Evolutionary conservation across 2,329 filamentous ascomycete genomes (phyloP), one percentile per base, ranked within the genome.

Genomic region (Fusarium acutatum): DNA sequence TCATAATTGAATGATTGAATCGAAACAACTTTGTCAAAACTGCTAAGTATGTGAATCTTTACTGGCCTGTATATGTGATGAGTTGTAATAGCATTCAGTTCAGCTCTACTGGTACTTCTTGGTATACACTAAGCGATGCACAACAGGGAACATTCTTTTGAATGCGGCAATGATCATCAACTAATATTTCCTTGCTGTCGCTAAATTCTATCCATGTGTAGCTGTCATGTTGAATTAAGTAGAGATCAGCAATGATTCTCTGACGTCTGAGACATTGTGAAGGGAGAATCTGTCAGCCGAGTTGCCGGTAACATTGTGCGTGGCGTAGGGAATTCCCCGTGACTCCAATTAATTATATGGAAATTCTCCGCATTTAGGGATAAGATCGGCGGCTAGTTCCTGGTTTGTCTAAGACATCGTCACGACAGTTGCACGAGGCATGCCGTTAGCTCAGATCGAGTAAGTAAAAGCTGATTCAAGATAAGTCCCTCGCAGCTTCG

Each of bases 41-140:
- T 20, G 17, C 26, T 4, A 0, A 20, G 4, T 20, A n/a, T 30
- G 22, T 5, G 14, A 18, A 10, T 14, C 5, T 0, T 7, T 3
- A n/a, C 35, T 12, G 22, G 15, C 10, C 17, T 17, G 7, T 7
- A 11, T 30, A 10, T 30, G 24, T 5, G 11, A 13, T 37, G 30
- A 22, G 7, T 11, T 15, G n/a, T 5, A 14, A n/a, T 8, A 17
- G 3, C 14, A 6, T 20, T 6, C 5, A 11, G 8, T 32, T 56
- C 53, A 57, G 53, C 53, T 44, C 6, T 22, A 17, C 4, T 26
- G 22, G 53, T 22, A 44, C 6, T 12, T 20, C 8, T 57, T 10
- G 24, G 32, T 54, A n/a, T 17, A 8, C 53, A n/a, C 53, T 32
- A 32, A 32, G 22, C 5, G 11, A 32, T 20, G 17, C 26, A 43